Evolutionary conservation across 2,329 filamentous ascomycete genomes (phyloP).

Genomic region (Talaromyces sp.): DNA sequence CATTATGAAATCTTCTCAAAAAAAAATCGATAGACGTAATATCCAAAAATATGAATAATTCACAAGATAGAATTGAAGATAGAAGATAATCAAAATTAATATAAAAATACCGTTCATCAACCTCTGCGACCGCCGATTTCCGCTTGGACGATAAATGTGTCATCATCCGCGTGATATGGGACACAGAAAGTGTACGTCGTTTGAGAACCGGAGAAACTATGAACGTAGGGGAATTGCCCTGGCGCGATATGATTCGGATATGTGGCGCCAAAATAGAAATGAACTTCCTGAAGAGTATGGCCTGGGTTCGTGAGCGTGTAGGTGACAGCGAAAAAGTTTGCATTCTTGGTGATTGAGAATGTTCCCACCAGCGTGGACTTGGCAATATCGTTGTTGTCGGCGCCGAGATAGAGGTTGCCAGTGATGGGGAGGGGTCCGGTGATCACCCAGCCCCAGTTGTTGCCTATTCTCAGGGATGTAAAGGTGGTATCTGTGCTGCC

Average conservation of each 20-base stretch:
- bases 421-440: not conserved
- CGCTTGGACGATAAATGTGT: slow-evolving; percentile 4
- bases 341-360: not conserved
- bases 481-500: slow-evolving; percentile 69
- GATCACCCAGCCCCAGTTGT: slow-evolving; percentile 6
- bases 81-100: not conserved
- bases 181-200: not conserved
- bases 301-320: not conserved
- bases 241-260: not conserved
- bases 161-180: not conserved
- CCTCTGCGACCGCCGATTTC: not conserved
- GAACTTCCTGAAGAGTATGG: not conserved
- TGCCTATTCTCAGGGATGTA: not conserved
- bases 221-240: not conserved
- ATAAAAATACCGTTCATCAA: not conserved
- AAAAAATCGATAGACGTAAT: no score
- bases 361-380: slow-evolving; percentile 1
- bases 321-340: not conserved
- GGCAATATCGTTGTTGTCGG: slow-evolving; percentile 1
- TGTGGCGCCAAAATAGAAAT: not conserved
- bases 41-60: not conserved
- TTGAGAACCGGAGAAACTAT: not conserved
- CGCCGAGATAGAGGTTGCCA: slow-evolving; percentile 2
- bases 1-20: no score
- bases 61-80: not conserved